A percentile compares a stretch with the other conserved stretches of the same genome.
These are phyloP conservation scores for Clonostachys byssicola DNA, from an alignment of 2,329 filamentous ascomycete genomes.

Conservation along the genomic window DNA sequence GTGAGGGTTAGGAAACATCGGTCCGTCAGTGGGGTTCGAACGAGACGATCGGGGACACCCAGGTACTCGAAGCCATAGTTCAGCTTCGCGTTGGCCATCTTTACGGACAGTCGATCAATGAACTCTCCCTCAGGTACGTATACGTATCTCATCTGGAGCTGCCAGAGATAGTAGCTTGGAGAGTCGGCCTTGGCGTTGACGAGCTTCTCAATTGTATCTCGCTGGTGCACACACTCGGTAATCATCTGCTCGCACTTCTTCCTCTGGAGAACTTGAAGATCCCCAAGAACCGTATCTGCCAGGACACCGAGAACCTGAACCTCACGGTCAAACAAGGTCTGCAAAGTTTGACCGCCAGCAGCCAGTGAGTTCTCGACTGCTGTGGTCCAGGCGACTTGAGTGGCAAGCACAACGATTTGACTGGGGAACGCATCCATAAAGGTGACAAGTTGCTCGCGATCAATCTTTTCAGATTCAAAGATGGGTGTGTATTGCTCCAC, in stretches of 20 bases:
- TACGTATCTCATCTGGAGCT: constrained; percentile 94
- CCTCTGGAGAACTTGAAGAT: constrained; percentile 79
- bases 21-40: constrained; percentile 94
- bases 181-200: constrained; percentile 69
- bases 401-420: constrained; percentile 91
- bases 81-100: constrained; percentile 94
- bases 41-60: constrained; percentile 91
- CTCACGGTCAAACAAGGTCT: constrained; percentile 72
- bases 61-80: constrained; percentile 98
- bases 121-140: constrained; percentile 80
- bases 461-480: constrained; percentile 67
- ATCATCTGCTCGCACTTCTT: constrained; percentile 99
- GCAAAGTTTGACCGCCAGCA: constrained; percentile 66
- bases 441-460: constrained; percentile 65
- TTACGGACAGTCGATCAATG: constrained; percentile 78
- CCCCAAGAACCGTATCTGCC: constrained; percentile 83
- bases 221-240: constrained; percentile 97
- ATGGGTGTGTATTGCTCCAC: constrained; percentile 77
- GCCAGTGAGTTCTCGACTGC: constrained; percentile 75
- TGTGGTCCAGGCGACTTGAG: constrained; percentile 90
- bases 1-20: constrained; percentile 97
- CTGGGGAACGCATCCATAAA: constrained; percentile 85
- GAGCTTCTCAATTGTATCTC: constrained; percentile 87
- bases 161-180: constrained; percentile 83
- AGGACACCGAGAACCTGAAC: constrained; percentile 82